Base-by-base conservation (phyloP, 805 yeast genomes). In the Candida bentonensis region DNA sequence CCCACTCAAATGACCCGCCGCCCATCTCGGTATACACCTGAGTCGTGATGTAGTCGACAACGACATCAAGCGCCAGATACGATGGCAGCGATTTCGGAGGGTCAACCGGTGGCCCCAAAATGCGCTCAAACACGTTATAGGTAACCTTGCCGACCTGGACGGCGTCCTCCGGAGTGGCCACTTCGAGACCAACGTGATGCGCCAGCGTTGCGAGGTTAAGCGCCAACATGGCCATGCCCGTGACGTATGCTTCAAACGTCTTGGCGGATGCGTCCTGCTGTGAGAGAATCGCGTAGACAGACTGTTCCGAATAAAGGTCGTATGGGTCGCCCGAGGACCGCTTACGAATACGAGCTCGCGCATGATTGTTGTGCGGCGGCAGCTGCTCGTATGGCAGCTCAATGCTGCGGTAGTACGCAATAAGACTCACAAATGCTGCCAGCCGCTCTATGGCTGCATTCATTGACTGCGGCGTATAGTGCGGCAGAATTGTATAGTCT, bases 1-100 rank as follows among this genome's bases (percentile, higher is more conserved):
- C 53, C 58, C 58, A 54, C 44, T 54, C 58, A 9, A 46, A 50
- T 3, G 56, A 51, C 13, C 52, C 56, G 20, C 58, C 57, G 33
- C 52, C 51, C 15, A 54, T 49, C 40, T 51, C 57, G 13, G 47
- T 39, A 23, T 53, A 54, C n/a, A 48, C 45, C 42, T 50, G 54
- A 13, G 50, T 49, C 21, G 49, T 42, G 23, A 54, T 54, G 47
- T 52, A 49, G 43, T 53, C 56, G 20, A 41, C 42, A 2, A 53
- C 45, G 11, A 45, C 30, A 2, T 43, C 46, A 21, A 50, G 44
- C 21, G 47, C 48, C 3, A 43, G 42, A n/a, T n/a, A n/a, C 17
- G 22, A 4, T 39, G 27, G 42, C 26, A 13, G 21, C 17, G 40
- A 11, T 20, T 17, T 15, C n/a, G 41, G 3, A 13, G 45, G 39